These are phyloP conservation scores for Diospyros kaki DNA, from an alignment of 148 eudicot genomes.

Conservation along the genomic window DNA sequence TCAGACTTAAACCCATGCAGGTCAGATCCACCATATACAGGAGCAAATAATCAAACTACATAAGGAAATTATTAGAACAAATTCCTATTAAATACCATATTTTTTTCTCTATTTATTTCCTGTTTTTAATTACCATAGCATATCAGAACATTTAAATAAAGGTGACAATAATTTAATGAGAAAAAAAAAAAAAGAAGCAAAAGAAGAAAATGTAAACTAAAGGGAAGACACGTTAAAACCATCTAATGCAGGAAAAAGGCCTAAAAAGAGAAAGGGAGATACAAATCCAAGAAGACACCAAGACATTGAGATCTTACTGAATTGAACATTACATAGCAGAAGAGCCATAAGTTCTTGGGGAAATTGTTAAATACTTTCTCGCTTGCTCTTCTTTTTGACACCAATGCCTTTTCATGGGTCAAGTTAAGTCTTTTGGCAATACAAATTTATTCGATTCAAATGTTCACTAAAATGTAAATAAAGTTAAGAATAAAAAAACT, in stretches of 20 bases:
- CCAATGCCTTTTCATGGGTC: slow-evolving; percentile 92
- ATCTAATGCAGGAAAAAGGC: not conserved
- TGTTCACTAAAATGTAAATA: slow-evolving; percentile 48
- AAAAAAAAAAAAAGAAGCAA: not conserved
- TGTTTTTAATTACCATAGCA: not conserved
- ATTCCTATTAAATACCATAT: too few species aligned
- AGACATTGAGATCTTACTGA: slow-evolving; percentile 46
- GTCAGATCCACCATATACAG: not conserved
- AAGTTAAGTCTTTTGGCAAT: slow-evolving; percentile 70
- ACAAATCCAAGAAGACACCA: not conserved
- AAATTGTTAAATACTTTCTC: slow-evolving; percentile 67
- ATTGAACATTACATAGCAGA: slow-evolving; percentile 70
- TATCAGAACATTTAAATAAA: not conserved
- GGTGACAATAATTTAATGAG: not conserved
- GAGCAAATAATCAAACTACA: not conserved
- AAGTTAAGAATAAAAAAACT: slow-evolving; percentile 24
- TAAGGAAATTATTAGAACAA: not conserved
- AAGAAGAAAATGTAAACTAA: not conserved
- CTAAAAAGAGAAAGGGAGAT: not conserved
- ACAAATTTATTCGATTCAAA: slow-evolving; percentile 75
- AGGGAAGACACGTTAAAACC: not conserved
- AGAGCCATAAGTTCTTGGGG: slow-evolving; percentile 69
- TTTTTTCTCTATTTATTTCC: not conserved
- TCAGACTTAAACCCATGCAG: not conserved
- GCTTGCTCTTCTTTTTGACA: slow-evolving; percentile 67